phyloP scores from a whole-genome alignment of 208 protist genomes.

The Lotmaria passim region DNA sequence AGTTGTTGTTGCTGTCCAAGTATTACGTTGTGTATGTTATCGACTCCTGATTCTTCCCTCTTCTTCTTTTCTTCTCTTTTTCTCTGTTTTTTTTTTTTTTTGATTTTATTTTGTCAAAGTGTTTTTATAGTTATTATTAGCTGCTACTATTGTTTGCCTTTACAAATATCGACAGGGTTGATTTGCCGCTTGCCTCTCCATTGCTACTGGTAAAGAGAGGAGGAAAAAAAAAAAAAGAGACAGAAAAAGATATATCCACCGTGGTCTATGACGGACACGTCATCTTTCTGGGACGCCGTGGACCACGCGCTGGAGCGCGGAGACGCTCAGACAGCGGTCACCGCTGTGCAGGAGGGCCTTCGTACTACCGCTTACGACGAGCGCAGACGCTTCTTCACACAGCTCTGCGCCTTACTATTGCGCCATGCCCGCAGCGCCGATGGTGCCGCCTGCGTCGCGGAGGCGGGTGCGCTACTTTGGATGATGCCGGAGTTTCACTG shows the following conservation, averaged over 20 bases:
- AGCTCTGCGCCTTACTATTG: constrained; percentile 14
- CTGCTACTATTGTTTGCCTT: no score
- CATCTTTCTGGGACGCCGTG: constrained; percentile 6
- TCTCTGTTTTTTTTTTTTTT: constrained; percentile 5
- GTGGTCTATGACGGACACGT: not conserved
- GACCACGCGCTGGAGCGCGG: constrained; percentile 9
- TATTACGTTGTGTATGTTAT: no score
- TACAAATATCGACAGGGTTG: no score
- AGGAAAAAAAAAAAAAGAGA: not conserved
- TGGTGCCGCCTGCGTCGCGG: constrained; percentile 15
- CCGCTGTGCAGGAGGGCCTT: not conserved
- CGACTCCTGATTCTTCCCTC: not conserved
- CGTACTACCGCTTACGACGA: constrained; percentile 2
- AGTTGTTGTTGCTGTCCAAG: constrained; percentile 2
- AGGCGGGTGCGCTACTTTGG: constrained; percentile 21
- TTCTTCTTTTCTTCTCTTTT: constrained; percentile 1
- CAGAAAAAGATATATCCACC: no score
- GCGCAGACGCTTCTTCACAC: constrained; percentile 22
- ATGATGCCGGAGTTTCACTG: constrained; percentile 26
- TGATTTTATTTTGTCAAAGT: no score
- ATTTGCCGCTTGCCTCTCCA: no score
- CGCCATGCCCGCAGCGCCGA: not conserved
- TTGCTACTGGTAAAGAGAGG: no score
- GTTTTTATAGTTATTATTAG: no score
- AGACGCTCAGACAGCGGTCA: constrained; percentile 1